Evolutionary conservation across 805 yeast genomes (phyloP).

Genomic region (Pichia cephalocereana): DNA sequence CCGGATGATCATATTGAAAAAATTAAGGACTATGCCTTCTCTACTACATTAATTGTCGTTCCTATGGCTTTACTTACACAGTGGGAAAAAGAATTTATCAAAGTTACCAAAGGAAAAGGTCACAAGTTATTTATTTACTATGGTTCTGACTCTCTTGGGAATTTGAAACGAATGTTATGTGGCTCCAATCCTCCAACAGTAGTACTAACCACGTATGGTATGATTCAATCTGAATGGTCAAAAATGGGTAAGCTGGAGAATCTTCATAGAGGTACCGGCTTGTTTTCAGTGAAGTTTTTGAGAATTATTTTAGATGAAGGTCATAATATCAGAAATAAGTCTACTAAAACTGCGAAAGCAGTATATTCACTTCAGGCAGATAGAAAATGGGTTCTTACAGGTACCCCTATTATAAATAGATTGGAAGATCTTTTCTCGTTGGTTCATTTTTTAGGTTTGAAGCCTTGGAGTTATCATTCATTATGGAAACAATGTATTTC

Average conservation of each 20-base stretch:
- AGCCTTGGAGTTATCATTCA: slow-evolving; percentile 82
- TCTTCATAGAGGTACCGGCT: slow-evolving; percentile 34
- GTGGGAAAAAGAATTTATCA: slow-evolving; percentile 77
- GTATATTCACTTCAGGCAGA: slow-evolving; percentile 54
- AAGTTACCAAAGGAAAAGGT: slow-evolving; percentile 39
- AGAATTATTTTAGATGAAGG: slow-evolving; percentile 79
- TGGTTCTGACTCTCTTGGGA: slow-evolving; percentile 50
- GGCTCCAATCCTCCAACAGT: slow-evolving; percentile 49
- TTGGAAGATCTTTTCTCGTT: slow-evolving; percentile 80
- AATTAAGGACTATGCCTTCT: slow-evolving; percentile 44
- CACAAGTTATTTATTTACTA: slow-evolving; percentile 56
- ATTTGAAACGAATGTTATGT: slow-evolving; percentile 40
- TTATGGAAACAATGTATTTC: slow-evolving; percentile 87
- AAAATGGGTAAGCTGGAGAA: slow-evolving; percentile 27
- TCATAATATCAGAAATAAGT: slow-evolving; percentile 74
- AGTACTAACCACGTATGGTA: slow-evolving; percentile 80
- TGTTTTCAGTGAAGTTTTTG: slow-evolving; percentile 65
- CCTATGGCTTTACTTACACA: slow-evolving; percentile 90
- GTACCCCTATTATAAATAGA: slow-evolving; percentile 86
- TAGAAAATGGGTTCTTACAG: slow-evolving; percentile 80
- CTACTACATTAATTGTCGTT: slow-evolving; percentile 70
- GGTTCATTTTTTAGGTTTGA: slow-evolving; percentile 63
- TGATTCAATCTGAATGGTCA: slow-evolving; percentile 68
- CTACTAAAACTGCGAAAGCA: slow-evolving; percentile 72
- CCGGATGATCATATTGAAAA: slow-evolving; percentile 7